Evolutionary conservation across 2,329 filamentous ascomycete genomes (phyloP).

Genomic region (Periconia digitata): DNA sequence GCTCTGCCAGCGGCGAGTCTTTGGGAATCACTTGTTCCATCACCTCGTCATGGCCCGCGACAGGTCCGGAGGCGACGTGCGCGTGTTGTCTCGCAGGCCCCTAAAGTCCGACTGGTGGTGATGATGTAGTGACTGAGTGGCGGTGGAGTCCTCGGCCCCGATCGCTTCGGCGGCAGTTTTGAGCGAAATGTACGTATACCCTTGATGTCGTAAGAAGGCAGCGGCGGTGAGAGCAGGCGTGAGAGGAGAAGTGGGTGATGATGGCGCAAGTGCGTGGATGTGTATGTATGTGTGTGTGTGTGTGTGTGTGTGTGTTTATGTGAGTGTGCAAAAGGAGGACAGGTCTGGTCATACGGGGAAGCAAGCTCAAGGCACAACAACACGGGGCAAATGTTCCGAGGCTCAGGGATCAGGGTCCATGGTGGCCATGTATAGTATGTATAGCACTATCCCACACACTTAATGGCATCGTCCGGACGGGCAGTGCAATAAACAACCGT

Average conservation of each 20-base stretch:
- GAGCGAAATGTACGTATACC: neutral
- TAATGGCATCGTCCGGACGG: neutral
- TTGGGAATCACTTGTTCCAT: conserved; percentile 91
- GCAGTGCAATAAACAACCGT: neutral
- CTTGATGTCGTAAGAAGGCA: neutral
- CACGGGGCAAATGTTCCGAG: neutral
- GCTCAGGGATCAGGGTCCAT: neutral
- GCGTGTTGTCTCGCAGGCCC: conserved; percentile 10
- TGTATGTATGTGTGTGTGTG: too few relatives aligned
- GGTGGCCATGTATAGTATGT: neutral
- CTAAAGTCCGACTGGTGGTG: too few relatives aligned
- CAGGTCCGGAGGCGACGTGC: conserved; percentile 11
- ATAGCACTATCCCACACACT: neutral
- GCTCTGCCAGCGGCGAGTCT: conserved; percentile 83
- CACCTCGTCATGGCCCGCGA: conserved; percentile 30
- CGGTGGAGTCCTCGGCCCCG: neutral
- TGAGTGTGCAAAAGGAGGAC: too few relatives aligned
- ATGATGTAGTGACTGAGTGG: too few relatives aligned
- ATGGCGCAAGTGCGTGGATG: too few relatives aligned
- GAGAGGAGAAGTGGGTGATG: too few relatives aligned
- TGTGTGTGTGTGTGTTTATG: too few relatives aligned
- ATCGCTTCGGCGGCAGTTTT: neutral
- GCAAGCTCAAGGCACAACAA: neutral
- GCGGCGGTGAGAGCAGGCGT: too few relatives aligned
- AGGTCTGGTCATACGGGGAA: neutral